Percentiles rank a stretch among this genome's conserved stretches.
phyloP scores from a whole-genome alignment of 2,329 filamentous ascomycete genomes.

The Fusarium domesticum region DNA sequence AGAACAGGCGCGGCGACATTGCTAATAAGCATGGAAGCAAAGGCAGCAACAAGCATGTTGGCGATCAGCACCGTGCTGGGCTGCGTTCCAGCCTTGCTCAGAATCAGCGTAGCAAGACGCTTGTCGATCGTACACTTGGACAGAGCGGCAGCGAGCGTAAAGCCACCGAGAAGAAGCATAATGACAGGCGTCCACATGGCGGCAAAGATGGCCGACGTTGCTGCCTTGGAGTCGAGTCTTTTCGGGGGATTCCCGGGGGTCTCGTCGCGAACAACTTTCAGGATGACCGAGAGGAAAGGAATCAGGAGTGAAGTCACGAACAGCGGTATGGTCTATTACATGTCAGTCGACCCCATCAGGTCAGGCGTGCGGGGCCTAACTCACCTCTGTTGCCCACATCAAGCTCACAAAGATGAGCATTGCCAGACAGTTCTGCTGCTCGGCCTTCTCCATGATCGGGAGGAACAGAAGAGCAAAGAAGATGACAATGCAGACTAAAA shows the following conservation, averaged over 20 bases:
- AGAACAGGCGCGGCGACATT: conserved; percentile 96
- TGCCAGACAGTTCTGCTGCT: conserved; percentile 95
- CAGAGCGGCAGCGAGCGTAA: conserved; percentile 89
- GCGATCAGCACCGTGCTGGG: conserved; percentile 88
- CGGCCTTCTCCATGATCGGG: conserved; percentile 79
- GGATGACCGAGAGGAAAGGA: conserved; percentile 85
- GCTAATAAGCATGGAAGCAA: conserved; percentile 98
- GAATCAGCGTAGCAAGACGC: conserved; percentile 90
- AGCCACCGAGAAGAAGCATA: conserved; percentile 94
- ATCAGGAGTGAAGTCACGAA: conserved; percentile 95
- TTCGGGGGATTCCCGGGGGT: conserved; percentile 53
- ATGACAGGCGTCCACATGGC: conserved; percentile 99
- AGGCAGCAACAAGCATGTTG: conserved; percentile 97
- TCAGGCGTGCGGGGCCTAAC: conserved; percentile 13
- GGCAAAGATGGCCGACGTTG: conserved; percentile 80
- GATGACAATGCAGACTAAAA: conserved; percentile 66
- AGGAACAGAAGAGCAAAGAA: conserved; percentile 73
- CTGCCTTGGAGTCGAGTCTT: conserved; percentile 74
- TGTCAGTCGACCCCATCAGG: conserved; percentile 12
- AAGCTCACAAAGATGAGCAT: conserved; percentile 91
- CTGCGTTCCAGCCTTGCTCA: conserved; percentile 92
- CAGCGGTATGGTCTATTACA: conserved; percentile 75
- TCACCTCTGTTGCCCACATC: conserved; percentile 92
- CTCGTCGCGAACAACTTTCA: conserved; percentile 79
- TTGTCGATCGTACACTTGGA: conserved; percentile 99